phyloP scores from a whole-genome alignment of 78 protist genomes.

The Cavenderia fasciculata region DNA sequence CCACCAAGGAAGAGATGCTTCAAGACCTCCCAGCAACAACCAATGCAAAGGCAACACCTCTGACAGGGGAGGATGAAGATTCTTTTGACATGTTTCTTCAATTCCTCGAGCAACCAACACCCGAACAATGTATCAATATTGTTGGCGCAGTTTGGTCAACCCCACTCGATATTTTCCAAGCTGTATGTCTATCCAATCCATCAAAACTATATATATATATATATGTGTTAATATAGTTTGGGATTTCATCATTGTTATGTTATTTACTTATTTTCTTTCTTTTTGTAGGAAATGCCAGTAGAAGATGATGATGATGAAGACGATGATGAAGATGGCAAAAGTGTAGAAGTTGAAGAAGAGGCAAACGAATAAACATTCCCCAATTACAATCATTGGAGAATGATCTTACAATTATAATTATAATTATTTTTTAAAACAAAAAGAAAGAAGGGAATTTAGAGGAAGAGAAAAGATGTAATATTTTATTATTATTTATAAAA shows the following conservation, averaged over 20 bases:
- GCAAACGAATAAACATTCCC: neutral
- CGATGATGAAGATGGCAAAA: neutral
- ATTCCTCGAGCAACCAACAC: neutral
- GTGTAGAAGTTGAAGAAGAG: constrained; percentile 1
- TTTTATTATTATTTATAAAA: no score
- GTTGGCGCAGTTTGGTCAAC: neutral
- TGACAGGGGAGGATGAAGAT: neutral
- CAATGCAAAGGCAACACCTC: neutral
- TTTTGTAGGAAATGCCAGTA: neutral
- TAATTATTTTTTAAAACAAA: no score
- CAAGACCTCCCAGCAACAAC: neutral
- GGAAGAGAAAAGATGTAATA: no score
- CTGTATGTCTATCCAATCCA: neutral
- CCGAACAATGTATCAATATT: neutral
- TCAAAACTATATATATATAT: neutral
- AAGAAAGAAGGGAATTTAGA: no score
- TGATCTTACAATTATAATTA: no score
- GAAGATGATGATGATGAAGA: neutral
- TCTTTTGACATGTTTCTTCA: neutral
- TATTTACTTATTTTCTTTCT: neutral
- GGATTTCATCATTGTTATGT: neutral
- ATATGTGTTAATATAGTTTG: neutral
- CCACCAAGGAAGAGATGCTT: neutral
- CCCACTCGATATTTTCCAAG: neutral
- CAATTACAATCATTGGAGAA: no score